These are phyloP conservation scores for Haplographium delicatum DNA, from an alignment of 495 filamentous ascomycete species.

Conservation along the genomic window DNA sequence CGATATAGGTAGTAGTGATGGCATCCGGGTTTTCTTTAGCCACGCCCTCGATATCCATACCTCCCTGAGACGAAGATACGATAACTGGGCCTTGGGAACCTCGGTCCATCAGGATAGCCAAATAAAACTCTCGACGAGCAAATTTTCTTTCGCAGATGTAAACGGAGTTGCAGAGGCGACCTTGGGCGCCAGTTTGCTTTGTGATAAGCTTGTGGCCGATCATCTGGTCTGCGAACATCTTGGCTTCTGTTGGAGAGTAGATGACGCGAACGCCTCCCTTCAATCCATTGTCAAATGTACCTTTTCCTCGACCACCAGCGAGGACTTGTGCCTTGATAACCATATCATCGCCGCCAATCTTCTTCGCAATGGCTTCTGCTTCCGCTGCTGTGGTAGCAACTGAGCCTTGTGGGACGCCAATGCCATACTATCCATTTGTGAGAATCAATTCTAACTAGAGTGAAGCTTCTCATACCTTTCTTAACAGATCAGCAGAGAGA, in stretches of 20 bases:
- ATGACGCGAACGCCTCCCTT: constrained; percentile 98
- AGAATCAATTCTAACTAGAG: not conserved
- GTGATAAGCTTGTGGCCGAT: constrained; percentile 99
- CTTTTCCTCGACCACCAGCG: constrained; percentile 95
- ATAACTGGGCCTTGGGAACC: constrained; percentile 88
- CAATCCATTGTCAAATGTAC: constrained; percentile 93
- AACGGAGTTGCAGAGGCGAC: constrained; percentile 90
- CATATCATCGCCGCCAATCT: constrained; percentile 90
- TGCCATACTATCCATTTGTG: constrained; percentile 65
- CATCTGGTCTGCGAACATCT: constrained; percentile 98
- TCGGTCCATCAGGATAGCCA: constrained; percentile 97
- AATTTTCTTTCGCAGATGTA: constrained; percentile 99
- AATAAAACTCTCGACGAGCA: constrained; percentile 96
- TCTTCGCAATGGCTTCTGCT: constrained; percentile 85
- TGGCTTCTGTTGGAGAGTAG: constrained; percentile 79
- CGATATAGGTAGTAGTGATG: constrained; percentile 85
- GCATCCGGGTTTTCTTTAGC: constrained; percentile 96
- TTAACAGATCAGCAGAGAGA: constrained; percentile 83
- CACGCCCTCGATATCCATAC: constrained; percentile 97
- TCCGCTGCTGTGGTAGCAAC: constrained; percentile 79
- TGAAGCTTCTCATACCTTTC: constrained; percentile 54
- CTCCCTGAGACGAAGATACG: constrained; percentile 94
- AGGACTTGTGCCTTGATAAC: constrained; percentile 99
- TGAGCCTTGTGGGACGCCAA: constrained; percentile 83
- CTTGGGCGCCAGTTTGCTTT: constrained; percentile 92